Percentiles rank a stretch among this genome's conserved stretches.
Conservation (phyloP, 1,284 basidiomycete species). For the Bjerkandera adusta region DNA sequence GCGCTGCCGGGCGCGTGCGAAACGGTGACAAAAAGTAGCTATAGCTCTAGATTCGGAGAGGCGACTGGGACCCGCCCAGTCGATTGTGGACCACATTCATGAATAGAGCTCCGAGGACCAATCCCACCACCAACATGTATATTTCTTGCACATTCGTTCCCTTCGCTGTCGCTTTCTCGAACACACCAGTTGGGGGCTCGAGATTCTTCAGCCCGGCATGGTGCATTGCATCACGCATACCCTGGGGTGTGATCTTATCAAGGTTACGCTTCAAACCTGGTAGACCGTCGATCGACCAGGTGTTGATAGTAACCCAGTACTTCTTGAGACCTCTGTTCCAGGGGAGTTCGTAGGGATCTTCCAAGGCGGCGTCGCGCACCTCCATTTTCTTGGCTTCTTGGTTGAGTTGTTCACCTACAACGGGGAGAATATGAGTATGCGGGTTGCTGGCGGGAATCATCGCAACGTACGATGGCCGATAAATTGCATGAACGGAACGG, state of each 20-base stretch:
- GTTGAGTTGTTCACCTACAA: constrained; percentile 4
- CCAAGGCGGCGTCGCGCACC: constrained; percentile 1
- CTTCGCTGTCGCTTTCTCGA: background rate
- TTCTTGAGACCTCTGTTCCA: constrained; percentile 5
- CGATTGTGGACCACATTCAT: constrained; percentile 1
- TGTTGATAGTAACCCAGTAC: constrained; percentile 10
- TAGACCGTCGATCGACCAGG: constrained; percentile 15
- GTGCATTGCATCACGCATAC: constrained; percentile 7
- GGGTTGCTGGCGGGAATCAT: background rate
- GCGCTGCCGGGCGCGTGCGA: no score
- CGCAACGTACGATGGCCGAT: constrained; percentile 6
- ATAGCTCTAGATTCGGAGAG: no score
- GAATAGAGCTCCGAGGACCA: background rate
- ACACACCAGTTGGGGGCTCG: background rate
- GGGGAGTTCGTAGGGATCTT: constrained; percentile 10
- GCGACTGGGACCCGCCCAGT: background rate
- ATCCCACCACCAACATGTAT: constrained; percentile 1
- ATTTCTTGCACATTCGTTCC: background rate
- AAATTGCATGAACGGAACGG: constrained; percentile 14
- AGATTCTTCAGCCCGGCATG: constrained; percentile 7
- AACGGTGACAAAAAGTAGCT: no score
- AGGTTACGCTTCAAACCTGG: constrained; percentile 9
- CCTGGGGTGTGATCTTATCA: background rate
- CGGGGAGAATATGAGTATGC: background rate
- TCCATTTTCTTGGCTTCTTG: constrained; percentile 5